Percentiles rank a stretch among this genome's conserved stretches.
Conservation (phyloP, 208 protist species). For the Ichthyophonus hoferi region DNA sequence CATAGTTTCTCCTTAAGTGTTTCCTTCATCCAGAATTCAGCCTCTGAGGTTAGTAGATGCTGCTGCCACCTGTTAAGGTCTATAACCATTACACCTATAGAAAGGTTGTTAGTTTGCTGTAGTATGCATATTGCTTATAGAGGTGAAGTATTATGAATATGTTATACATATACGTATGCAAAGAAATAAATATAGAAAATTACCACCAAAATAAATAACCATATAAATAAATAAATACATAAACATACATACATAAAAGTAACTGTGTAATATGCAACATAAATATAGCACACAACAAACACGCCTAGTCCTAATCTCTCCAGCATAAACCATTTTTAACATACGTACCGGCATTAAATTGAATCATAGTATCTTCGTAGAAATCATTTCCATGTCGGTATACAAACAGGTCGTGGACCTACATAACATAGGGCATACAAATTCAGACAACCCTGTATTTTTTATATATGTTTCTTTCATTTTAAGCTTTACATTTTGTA, state of each 20-base stretch:
- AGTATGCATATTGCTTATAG: no score
- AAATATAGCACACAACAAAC: no score
- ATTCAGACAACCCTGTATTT: neutral
- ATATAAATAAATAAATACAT: neutral
- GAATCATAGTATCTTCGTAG: neutral
- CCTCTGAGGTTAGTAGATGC: neutral
- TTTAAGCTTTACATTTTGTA: no score
- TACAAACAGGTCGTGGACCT: neutral
- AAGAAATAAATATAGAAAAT: neutral
- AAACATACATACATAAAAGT: neutral
- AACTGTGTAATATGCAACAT: neutral
- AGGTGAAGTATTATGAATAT: neutral
- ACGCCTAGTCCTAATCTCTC: no score
- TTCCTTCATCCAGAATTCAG: constrained; percentile 17
- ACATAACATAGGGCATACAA: neutral
- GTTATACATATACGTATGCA: neutral
- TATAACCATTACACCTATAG: constrained; percentile 23
- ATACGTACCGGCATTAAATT: constrained; percentile 25
- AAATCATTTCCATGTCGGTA: neutral
- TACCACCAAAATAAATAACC: neutral
- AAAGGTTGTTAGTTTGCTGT: no score
- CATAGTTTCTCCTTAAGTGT: neutral
- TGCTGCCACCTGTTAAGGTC: neutral
- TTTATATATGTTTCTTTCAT: neutral
- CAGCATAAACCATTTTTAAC: neutral